These are phyloP conservation scores for Rubia yunnanensis DNA, from an alignment of 257 asterid species.

Conservation along the genomic window DNA sequence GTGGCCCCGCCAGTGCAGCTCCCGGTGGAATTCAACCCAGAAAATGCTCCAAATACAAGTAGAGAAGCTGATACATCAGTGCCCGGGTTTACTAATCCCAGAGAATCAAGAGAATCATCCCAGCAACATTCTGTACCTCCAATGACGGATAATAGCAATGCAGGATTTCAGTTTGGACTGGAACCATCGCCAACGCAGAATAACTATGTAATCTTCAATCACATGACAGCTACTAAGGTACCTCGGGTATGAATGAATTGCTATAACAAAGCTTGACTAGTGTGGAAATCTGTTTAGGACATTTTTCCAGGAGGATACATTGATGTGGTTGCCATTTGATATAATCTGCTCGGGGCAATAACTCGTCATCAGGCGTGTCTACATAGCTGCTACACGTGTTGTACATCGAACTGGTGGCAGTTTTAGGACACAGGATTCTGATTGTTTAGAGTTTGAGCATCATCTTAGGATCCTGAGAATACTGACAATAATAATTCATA, in stretches of 20 bases:
- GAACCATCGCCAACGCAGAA: constrained; percentile 36
- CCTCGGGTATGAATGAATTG: neutral
- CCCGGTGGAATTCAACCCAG: constrained; percentile 49
- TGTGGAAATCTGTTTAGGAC: constrained; percentile 39
- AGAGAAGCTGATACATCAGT: constrained; percentile 35
- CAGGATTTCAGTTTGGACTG: constrained; percentile 34
- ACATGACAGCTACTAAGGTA: constrained; percentile 63
- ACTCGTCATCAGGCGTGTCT: constrained; percentile 71
- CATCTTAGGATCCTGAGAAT: constrained; percentile 20
- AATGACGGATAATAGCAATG: constrained; percentile 19
- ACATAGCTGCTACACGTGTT: constrained; percentile 27
- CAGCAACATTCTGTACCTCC: constrained; percentile 36
- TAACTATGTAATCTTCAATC: constrained; percentile 53
- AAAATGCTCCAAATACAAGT: constrained; percentile 29
- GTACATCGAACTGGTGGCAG: constrained; percentile 25
- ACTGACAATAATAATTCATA: constrained; percentile 19
- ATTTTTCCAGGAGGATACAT: constrained; percentile 56
- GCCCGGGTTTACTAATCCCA: constrained; percentile 29
- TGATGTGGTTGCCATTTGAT: constrained; percentile 60
- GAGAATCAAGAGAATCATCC: constrained; percentile 27
- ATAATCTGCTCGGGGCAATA: constrained; percentile 67
- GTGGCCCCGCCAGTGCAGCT: constrained; percentile 44
- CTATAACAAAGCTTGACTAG: neutral
- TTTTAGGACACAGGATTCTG: constrained; percentile 13
- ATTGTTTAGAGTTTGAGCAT: constrained; percentile 15